phyloP scores from a whole-genome alignment of 1,284 basidiomycete species.

The Cutaneotrichosporon dermatis region DNA sequence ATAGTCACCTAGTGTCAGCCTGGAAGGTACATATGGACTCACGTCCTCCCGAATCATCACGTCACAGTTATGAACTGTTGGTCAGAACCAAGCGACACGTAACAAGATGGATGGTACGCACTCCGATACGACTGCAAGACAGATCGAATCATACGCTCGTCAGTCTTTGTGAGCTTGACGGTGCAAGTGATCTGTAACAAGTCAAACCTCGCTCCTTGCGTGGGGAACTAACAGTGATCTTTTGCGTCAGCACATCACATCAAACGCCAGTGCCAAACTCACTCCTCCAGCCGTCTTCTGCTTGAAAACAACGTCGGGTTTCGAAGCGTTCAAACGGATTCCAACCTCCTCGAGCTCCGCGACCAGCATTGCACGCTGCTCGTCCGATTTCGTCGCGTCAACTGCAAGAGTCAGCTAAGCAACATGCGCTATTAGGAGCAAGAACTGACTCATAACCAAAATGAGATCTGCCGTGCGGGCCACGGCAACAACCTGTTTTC shows the following conservation, averaged over 20 bases:
- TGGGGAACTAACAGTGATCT: constrained; percentile 13
- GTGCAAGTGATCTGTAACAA: constrained; percentile 69
- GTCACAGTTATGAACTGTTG: constrained; percentile 78
- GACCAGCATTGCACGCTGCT: constrained; percentile 82
- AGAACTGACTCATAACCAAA: constrained; percentile 78
- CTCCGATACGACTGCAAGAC: constrained; percentile 77
- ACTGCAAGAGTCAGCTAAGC: constrained; percentile 50
- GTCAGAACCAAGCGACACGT: constrained; percentile 18
- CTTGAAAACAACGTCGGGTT: constrained; percentile 69
- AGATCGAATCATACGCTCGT: constrained; percentile 88
- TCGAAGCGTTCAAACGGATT: constrained; percentile 83
- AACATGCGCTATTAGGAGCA: too few relatives aligned
- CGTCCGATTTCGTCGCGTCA: constrained; percentile 92
- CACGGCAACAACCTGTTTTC: constrained; percentile 87
- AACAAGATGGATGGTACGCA: constrained; percentile 17
- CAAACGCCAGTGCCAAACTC: constrained; percentile 39
- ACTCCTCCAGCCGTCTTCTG: constrained; percentile 87
- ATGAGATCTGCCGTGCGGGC: constrained; percentile 96
- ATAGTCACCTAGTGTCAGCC: constrained; percentile 67
- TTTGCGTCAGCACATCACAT: background rate
- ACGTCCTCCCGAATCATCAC: constrained; percentile 96
- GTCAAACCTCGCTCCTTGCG: too few relatives aligned
- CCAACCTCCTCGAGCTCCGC: constrained; percentile 94
- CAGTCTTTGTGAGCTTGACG: constrained; percentile 88
- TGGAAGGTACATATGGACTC: constrained; percentile 31